A percentile compares a stretch with the other conserved stretches of the same genome.
Evolutionary conservation across 1,284 basidiomycete genomes (phyloP).

Genomic region (Hymenochaete sp.): DNA sequence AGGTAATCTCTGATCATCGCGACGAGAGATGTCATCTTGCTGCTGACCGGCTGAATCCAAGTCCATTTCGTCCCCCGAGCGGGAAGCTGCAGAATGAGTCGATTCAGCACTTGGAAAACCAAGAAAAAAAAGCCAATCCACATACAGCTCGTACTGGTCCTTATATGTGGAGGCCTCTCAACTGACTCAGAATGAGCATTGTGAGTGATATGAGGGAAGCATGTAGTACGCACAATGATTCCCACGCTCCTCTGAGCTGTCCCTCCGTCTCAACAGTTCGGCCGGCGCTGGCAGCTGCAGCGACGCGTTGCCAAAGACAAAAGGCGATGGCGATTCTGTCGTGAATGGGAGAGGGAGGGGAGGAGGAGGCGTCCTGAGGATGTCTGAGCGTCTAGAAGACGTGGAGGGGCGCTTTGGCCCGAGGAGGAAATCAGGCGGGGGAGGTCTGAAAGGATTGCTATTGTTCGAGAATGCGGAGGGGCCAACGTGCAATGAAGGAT

Average conservation of each 20-base stretch:
- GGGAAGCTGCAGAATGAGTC: conserved; percentile 12
- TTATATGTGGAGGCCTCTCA: conserved; percentile 6
- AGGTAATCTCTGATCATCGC: conserved; percentile 27
- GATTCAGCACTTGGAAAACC: conserved; percentile 8
- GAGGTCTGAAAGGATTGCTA: conserved; percentile 18
- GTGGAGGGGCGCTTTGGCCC: conserved; percentile 20
- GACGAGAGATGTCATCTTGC: conserved; percentile 9
- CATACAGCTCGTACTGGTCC: conserved; percentile 11
- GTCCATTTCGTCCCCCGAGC: conserved; percentile 36
- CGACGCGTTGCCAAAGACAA: conserved; percentile 58
- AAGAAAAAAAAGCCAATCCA: neutral
- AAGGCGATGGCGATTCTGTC: conserved; percentile 57
- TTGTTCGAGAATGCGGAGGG: conserved; percentile 27
- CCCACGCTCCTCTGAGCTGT: conserved; percentile 15
- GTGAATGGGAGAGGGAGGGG: conserved; percentile 29
- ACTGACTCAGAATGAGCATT: conserved; percentile 6
- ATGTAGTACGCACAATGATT: conserved; percentile 20
- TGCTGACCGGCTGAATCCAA: conserved; percentile 30
- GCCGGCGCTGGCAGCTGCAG: conserved; percentile 33
- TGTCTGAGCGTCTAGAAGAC: conserved; percentile 24
- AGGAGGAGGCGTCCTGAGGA: conserved; percentile 29
- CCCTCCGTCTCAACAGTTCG: conserved; percentile 37
- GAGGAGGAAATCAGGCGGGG: conserved; percentile 16
- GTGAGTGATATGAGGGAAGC: conserved; percentile 23
- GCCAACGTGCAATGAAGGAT: conserved; percentile 64